Conservation (phyloP, 2,329 filamentous ascomycete genomes). For the Sordariomycetes sp. region DNA sequence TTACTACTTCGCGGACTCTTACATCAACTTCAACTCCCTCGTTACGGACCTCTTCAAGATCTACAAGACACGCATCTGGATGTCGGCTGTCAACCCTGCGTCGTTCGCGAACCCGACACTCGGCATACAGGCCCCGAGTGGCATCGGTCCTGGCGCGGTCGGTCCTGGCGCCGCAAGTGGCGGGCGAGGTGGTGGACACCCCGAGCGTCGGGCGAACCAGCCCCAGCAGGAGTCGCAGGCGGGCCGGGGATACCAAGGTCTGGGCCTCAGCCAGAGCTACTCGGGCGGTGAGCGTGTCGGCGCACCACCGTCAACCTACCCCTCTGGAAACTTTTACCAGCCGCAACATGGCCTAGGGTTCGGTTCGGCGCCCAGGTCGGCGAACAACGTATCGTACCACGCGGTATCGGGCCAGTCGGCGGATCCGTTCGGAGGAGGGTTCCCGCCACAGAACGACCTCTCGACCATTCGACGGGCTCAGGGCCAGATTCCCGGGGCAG, state of each 20-base stretch:
- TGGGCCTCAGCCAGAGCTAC: background rate
- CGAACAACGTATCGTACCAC: background rate
- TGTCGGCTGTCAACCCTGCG: conserved; percentile 97
- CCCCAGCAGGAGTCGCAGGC: conserved; percentile 14
- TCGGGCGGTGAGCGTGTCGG: background rate
- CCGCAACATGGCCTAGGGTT: conserved; percentile 2
- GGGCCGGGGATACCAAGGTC: conserved; percentile 1
- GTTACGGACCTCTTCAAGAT: conserved; percentile 98
- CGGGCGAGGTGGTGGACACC: conserved; percentile 28
- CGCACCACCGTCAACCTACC: background rate
- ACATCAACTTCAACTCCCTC: conserved; percentile 97
- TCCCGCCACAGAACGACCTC: conserved; percentile 5
- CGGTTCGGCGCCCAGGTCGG: background rate
- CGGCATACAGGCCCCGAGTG: conserved; percentile 56
- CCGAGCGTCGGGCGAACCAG: conserved; percentile 34
- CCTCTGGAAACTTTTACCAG: conserved; percentile 4
- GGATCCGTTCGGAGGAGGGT: conserved; percentile 1
- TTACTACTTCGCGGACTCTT: conserved; percentile 95
- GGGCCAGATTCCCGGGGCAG: conserved; percentile 15
- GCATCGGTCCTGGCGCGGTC: conserved; percentile 53
- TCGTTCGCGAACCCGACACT: conserved; percentile 75
- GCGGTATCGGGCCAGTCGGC: background rate
- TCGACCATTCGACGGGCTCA: background rate
- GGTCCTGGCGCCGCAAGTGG: conserved; percentile 20
- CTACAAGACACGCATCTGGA: conserved; percentile 99